A percentile compares a stretch with the other conserved stretches of the same genome.
These are phyloP conservation scores for Venturia carpophila DNA, from an alignment of 2,329 filamentous ascomycete species.

Conservation along the genomic window DNA sequence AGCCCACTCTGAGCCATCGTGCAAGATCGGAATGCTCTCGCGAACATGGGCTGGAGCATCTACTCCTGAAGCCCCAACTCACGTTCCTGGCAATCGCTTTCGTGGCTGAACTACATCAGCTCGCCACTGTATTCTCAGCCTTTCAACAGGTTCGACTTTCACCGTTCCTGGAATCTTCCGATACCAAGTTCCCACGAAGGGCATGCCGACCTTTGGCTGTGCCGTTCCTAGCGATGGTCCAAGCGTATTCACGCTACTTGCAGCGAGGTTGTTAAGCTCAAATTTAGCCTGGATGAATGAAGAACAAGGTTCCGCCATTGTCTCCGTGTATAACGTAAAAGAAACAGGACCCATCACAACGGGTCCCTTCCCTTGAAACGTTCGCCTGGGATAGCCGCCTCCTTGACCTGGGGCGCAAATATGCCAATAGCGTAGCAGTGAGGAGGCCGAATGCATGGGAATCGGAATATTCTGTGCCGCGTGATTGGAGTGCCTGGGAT, in stretches of 20 bases:
- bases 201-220: background rate
- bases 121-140: background rate
- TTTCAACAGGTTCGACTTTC: background rate
- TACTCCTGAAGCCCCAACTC: background rate
- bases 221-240: background rate
- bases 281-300: background rate
- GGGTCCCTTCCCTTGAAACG: background rate
- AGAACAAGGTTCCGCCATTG: background rate
- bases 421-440: background rate
- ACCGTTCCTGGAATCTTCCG: slow-evolving; percentile 2
- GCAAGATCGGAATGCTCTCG: background rate
- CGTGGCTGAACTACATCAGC: background rate
- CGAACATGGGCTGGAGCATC: background rate
- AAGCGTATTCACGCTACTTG: background rate
- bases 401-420: background rate
- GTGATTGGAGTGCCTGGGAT: background rate
- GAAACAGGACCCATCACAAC: background rate
- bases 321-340: slow-evolving; percentile 2
- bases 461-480: background rate
- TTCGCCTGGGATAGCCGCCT: background rate
- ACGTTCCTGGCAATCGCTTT: background rate
- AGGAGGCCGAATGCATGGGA: background rate
- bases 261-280: background rate
- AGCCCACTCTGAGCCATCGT: background rate
- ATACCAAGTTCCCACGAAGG: background rate